Conservation (phyloP, 2,329 filamentous ascomycete genomes). For the Ophiostoma pallidulum region DNA sequence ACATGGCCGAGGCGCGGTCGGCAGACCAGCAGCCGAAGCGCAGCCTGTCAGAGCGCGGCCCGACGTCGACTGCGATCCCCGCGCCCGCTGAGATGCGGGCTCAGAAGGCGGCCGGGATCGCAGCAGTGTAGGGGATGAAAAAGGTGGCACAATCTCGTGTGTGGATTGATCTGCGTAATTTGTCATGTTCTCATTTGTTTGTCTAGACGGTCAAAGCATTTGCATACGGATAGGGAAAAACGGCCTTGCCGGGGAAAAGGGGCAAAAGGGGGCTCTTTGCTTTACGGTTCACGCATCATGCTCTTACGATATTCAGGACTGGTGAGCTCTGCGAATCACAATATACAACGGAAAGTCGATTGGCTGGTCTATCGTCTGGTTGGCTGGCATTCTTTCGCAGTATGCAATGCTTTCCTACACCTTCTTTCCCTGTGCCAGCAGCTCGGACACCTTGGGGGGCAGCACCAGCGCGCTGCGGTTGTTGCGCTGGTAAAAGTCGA, state of each 20-base stretch:
- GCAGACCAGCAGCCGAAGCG: conserved; percentile 11
- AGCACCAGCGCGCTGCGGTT: conserved; percentile 76
- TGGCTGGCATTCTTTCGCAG: too few species aligned
- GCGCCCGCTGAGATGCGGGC: background rate
- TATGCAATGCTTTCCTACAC: too few species aligned
- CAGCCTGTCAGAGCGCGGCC: conserved; percentile 24
- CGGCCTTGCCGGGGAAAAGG: too few species aligned
- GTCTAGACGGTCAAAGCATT: background rate
- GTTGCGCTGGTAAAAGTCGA: conserved; percentile 87
- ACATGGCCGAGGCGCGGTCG: conserved; percentile 30
- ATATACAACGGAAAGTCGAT: too few species aligned
- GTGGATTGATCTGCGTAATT: background rate
- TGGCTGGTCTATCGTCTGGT: too few species aligned
- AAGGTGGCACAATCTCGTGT: too few species aligned
- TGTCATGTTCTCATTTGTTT: background rate
- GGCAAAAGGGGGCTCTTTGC: background rate
- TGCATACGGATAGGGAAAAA: too few species aligned
- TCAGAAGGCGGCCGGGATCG: conserved; percentile 1
- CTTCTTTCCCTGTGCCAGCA: conserved; percentile 53
- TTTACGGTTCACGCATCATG: background rate
- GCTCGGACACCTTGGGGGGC: conserved; percentile 81
- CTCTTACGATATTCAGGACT: too few species aligned
- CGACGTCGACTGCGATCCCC: background rate
- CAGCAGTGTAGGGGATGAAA: background rate
- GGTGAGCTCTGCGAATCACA: too few species aligned